A percentile compares a stretch with the other conserved stretches of the same genome.
These are phyloP conservation scores for Venturiaceae sp. DNA, from an alignment of 2,329 filamentous ascomycete genomes.

Conservation along the genomic window DNA sequence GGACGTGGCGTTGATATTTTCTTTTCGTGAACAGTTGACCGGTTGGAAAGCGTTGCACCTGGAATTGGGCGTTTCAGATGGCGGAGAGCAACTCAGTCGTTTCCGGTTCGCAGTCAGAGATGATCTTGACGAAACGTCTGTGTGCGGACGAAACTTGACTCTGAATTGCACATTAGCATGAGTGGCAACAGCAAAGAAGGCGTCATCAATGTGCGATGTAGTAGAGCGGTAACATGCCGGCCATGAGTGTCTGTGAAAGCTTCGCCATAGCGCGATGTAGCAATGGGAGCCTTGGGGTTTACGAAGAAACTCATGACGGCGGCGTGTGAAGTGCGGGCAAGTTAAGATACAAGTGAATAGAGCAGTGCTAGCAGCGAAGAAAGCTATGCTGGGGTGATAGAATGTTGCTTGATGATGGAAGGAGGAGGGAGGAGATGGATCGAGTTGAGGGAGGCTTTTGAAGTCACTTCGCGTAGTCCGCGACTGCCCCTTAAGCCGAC, in stretches of 20 bases:
- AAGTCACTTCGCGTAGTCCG: not conserved
- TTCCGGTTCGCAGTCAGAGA: not conserved
- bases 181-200: not conserved
- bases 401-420: not conserved
- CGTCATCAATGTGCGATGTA: not conserved
- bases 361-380: not conserved
- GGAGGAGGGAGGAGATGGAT: not conserved
- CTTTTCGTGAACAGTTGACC: not conserved
- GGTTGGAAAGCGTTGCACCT: not conserved
- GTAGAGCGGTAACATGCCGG: constrained; percentile 3
- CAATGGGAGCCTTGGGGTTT: not conserved
- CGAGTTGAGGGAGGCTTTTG: not conserved
- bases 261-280: not conserved
- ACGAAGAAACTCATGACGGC: constrained; percentile 1
- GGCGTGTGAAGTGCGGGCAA: not conserved
- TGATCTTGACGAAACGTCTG: not conserved
- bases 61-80: not conserved
- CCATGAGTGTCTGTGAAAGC: constrained; percentile 4
- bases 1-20: not conserved
- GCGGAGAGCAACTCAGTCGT: not conserved
- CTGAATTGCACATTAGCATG: constrained; percentile 1
- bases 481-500: not conserved
- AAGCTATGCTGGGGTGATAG: not conserved
- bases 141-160: not conserved
- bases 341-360: not conserved